Conservation (phyloP, 106 monocot genomes). For the Dendrobium huoshanense region DNA sequence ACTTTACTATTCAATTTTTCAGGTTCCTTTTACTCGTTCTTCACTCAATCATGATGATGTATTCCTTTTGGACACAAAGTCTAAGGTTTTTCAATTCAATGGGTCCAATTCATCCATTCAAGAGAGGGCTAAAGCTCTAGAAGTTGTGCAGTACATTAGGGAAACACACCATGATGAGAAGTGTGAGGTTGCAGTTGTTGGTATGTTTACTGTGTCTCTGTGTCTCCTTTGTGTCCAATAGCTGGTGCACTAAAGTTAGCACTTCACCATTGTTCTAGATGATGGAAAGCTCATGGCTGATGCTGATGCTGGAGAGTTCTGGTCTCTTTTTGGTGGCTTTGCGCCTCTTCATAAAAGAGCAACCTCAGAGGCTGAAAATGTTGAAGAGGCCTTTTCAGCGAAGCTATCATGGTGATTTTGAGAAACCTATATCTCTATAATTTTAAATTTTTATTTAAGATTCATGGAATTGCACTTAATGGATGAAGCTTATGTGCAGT, state of each 20-base stretch:
- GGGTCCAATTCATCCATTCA: slow-evolving; percentile 62
- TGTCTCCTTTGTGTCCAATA: not conserved
- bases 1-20: not conserved
- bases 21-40: slow-evolving; percentile 58
- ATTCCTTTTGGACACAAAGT: slow-evolving; percentile 55
- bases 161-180: slow-evolving; percentile 50
- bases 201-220: slow-evolving; percentile 8
- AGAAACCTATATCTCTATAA: not conserved
- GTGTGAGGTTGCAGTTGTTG: slow-evolving; percentile 44
- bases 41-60: slow-evolving; percentile 59
- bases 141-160: slow-evolving; percentile 56
- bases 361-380: slow-evolving; percentile 28
- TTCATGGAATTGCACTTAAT: too few relatives aligned
- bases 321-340: slow-evolving; percentile 94
- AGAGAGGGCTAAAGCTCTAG: slow-evolving; percentile 68
- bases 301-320: slow-evolving; percentile 89
- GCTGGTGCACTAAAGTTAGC: not conserved
- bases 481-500: not conserved
- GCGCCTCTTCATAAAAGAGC: slow-evolving; percentile 83
- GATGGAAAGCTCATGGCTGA: slow-evolving; percentile 95
- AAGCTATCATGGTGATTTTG: slow-evolving; percentile 68
- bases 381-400: slow-evolving; percentile 21
- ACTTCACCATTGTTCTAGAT: slow-evolving; percentile 29
- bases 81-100: slow-evolving; percentile 62
- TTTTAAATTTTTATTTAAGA: not conserved